Conservation (phyloP, 2,329 filamentous ascomycete genomes). For the Huntiella abstrusa region DNA sequence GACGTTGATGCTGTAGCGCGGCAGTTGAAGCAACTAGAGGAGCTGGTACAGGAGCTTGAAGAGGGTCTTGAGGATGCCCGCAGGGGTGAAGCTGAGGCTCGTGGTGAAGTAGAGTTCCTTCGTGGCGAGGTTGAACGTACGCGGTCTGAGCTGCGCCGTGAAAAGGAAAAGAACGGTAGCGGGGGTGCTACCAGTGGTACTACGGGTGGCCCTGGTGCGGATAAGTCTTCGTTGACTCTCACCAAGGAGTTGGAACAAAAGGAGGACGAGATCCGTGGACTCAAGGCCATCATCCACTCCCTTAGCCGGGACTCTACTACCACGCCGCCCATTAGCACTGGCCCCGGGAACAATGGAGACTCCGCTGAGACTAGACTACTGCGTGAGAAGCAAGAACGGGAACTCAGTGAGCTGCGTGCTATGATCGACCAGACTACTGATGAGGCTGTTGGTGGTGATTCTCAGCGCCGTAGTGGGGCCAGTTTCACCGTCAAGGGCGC, state of each 20-base stretch:
- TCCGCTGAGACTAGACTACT: slow-evolving; percentile 36
- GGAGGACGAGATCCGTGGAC: slow-evolving; percentile 88
- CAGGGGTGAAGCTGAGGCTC: slow-evolving; percentile 82
- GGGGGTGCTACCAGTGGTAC: slow-evolving; percentile 16
- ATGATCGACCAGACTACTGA: slow-evolving; percentile 49
- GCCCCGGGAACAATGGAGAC: slow-evolving; percentile 24
- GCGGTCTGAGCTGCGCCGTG: slow-evolving; percentile 67
- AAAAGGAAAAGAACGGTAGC: slow-evolving; percentile 53
- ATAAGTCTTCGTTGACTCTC: slow-evolving; percentile 9
- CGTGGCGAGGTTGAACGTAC: slow-evolving; percentile 87
- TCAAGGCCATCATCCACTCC: slow-evolving; percentile 96
- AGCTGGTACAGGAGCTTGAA: slow-evolving; percentile 89
- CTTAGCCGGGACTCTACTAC: slow-evolving; percentile 52
- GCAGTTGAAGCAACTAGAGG: slow-evolving; percentile 88
- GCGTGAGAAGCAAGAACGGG: slow-evolving; percentile 56
- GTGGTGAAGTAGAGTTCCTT: slow-evolving; percentile 89
- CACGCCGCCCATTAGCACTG: slow-evolving; percentile 20
- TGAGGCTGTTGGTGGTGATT: slow-evolving; percentile 74
- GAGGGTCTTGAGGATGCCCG: slow-evolving; percentile 91
- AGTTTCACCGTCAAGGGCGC: slow-evolving; percentile 13
- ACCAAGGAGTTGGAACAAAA: slow-evolving; percentile 76
- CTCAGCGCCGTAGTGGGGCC: slow-evolving; percentile 30
- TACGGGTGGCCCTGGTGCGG: not conserved
- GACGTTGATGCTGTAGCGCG: slow-evolving; percentile 82
- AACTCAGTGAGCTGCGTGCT: slow-evolving; percentile 59